Evolutionary conservation across 2,329 filamentous ascomycete genomes (phyloP).

Genomic region (Exophiala sideris): DNA sequence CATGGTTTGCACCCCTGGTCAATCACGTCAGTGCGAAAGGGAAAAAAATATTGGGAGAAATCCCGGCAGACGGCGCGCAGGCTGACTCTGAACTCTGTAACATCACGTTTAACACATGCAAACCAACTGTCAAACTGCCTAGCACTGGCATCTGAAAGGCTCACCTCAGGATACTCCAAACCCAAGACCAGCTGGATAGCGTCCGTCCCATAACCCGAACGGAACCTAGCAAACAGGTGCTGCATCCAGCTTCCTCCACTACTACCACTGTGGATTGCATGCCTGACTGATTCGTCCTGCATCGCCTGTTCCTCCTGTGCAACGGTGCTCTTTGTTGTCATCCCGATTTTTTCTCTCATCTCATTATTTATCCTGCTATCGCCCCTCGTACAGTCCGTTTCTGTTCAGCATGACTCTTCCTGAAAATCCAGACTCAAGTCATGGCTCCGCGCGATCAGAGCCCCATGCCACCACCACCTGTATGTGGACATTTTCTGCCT

Average conservation of each 20-base stretch:
- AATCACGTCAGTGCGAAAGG: conserved; percentile 20
- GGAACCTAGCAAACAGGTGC: conserved; percentile 5
- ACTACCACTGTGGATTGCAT: conserved; percentile 22
- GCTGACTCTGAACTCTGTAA: conserved; percentile 20
- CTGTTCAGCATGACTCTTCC: conserved; percentile 26
- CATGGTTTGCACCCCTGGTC: neutral
- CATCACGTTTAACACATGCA: conserved; percentile 18
- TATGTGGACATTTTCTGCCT: conserved; percentile 15
- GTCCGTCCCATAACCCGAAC: conserved; percentile 10
- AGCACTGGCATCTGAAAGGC: neutral
- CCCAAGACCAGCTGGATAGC: conserved; percentile 21
- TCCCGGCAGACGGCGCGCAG: conserved; percentile 8
- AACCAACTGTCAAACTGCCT: conserved; percentile 11
- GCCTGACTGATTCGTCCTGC: conserved; percentile 26
- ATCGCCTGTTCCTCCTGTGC: conserved; percentile 19
- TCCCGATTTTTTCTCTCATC: conserved; percentile 21
- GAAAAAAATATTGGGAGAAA: neutral
- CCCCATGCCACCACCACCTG: conserved; percentile 29
- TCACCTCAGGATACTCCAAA: conserved; percentile 2
- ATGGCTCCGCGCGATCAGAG: conserved; percentile 30
- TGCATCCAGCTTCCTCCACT: conserved; percentile 15
- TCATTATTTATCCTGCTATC: conserved; percentile 23
- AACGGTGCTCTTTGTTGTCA: conserved; percentile 24
- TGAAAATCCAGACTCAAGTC: conserved; percentile 13
- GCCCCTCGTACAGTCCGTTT: conserved; percentile 12